Base-by-base conservation (phyloP, 2,329 filamentous ascomycete species). In the Microcyclosporella mali region DNA sequence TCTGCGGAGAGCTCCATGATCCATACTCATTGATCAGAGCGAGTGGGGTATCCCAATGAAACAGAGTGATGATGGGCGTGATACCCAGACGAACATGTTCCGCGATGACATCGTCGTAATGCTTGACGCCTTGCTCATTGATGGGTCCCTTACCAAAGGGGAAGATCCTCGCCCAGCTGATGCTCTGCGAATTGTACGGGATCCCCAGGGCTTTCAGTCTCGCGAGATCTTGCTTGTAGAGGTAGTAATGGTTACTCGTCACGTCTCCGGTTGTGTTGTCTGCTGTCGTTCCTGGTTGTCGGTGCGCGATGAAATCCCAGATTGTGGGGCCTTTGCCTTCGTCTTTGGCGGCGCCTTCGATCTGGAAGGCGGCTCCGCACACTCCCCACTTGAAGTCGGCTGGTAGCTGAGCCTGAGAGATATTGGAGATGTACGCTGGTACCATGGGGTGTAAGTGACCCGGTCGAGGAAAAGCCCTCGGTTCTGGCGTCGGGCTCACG, bases 41-140 rank as follows among this genome's bases (percentile, higher is more conserved):
- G 56, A 88, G 80, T 2, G 88, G 88, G 7, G 92, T 74, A 68
- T 94, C 88, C 87, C 88, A 94, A 67, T 94, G 88, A 66, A 84
- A 86, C 12, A 94, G 72, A 3, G 88, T 94, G 58, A 94, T 78
- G 63, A 92, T 81, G 1, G 88, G 88, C 16, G 73, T 78, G 57
- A 94, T 92, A 46, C 82, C 85, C 4, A 82, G 85, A 3, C 74
- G 84, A 33, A 84, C 73, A 37, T 94, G 74, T 58, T 86, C 84
- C 61, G 92, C 84, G 33, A 88, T 80, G 49, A 94, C 82, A 58
- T 82, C 80, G 60, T 81, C 72, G 65, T 94, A 94, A 70, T 86
- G 83, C 54, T 84, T 77, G 31, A 94, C 67, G 18, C 87, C 88
- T 45, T 78, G 76, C 57, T 85, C 74, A 69, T 94, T 94, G 67